These are phyloP conservation scores for Fusarium transvaalense DNA, from an alignment of 2,329 filamentous ascomycete species.

Conservation along the genomic window DNA sequence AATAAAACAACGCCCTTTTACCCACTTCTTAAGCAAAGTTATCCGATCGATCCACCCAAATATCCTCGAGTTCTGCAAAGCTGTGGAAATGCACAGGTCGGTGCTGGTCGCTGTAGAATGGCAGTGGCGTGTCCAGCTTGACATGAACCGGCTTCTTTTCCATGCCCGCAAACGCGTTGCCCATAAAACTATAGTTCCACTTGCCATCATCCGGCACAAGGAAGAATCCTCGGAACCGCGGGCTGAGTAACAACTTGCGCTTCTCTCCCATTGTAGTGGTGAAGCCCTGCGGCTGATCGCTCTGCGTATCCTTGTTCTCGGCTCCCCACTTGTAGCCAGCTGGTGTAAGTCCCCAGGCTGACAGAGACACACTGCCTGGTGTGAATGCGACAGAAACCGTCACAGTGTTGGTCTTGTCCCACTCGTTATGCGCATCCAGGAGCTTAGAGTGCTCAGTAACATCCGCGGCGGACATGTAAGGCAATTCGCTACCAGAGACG, in stretches of 20 bases:
- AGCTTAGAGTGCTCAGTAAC: slow-evolving; percentile 94
- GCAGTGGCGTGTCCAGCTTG: slow-evolving; percentile 89
- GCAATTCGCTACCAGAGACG: slow-evolving; percentile 91
- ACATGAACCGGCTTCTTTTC: slow-evolving; percentile 94
- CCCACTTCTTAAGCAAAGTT: slow-evolving; percentile 80
- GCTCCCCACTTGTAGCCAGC: slow-evolving; percentile 96
- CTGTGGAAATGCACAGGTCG: slow-evolving; percentile 95
- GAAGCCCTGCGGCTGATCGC: slow-evolving; percentile 95
- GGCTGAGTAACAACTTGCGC: slow-evolving; percentile 91
- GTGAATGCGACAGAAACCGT: slow-evolving; percentile 98
- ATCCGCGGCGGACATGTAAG: slow-evolving; percentile 95
- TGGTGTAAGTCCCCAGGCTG: slow-evolving; percentile 92
- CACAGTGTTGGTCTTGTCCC: slow-evolving; percentile 86
- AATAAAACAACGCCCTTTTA: slow-evolving; percentile 42
- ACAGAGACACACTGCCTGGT: slow-evolving; percentile 93
- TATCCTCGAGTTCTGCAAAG: slow-evolving; percentile 96
- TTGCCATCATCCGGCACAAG: slow-evolving; percentile 88
- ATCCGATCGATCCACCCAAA: slow-evolving; percentile 93
- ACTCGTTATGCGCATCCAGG: slow-evolving; percentile 78
- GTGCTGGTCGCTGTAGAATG: slow-evolving; percentile 94
- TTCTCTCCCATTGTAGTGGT: slow-evolving; percentile 93
- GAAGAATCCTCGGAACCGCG: slow-evolving; percentile 96
- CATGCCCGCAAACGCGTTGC: slow-evolving; percentile 84
- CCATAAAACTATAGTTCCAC: slow-evolving; percentile 99
- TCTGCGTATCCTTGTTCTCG: slow-evolving; percentile 92